phyloP scores from a whole-genome alignment of 2,329 filamentous ascomycete genomes.

The Fusarium xylarioides region DNA sequence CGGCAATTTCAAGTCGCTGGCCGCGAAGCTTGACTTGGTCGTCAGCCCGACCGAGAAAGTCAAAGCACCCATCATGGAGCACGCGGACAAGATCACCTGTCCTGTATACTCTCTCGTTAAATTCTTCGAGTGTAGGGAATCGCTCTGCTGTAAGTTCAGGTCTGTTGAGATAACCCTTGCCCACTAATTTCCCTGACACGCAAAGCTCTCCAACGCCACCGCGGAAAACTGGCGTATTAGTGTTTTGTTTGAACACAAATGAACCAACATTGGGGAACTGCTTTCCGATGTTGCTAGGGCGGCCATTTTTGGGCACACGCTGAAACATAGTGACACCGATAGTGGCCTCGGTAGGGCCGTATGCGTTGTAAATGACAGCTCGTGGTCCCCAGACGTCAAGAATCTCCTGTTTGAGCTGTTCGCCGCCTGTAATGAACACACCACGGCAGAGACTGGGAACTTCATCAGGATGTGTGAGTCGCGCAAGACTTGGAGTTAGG shows the following conservation, averaged over 20 bases:
- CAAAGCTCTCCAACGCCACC: constrained; percentile 90
- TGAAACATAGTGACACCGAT: constrained; percentile 92
- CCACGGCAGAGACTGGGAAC: constrained; percentile 82
- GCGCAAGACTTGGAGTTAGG: constrained; percentile 86
- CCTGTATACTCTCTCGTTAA: constrained; percentile 75
- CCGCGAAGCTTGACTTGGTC: constrained; percentile 93
- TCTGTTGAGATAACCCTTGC: constrained; percentile 87
- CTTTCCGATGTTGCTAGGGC: constrained; percentile 86
- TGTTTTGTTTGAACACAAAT: constrained; percentile 77
- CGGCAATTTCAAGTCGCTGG: constrained; percentile 86
- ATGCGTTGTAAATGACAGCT: constrained; percentile 88
- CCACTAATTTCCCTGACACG: constrained; percentile 85
- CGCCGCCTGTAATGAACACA: constrained; percentile 93
- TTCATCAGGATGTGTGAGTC: constrained; percentile 79
- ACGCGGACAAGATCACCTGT: constrained; percentile 90
- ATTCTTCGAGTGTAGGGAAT: constrained; percentile 72
- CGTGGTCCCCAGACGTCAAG: constrained; percentile 84
- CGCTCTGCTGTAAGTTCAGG: constrained; percentile 78
- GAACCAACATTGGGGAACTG: constrained; percentile 90
- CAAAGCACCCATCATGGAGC: constrained; percentile 81
- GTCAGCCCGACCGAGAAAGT: constrained; percentile 87
- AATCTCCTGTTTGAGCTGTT: constrained; percentile 88
- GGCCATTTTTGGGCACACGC: constrained; percentile 79
- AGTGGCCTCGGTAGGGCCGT: constrained; percentile 91
- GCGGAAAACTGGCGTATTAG: constrained; percentile 75